A percentile compares a stretch with the other conserved stretches of the same genome.
Evolutionary conservation across 257 asterid species (phyloP).

Genomic region (Solanum etuberosum): DNA sequence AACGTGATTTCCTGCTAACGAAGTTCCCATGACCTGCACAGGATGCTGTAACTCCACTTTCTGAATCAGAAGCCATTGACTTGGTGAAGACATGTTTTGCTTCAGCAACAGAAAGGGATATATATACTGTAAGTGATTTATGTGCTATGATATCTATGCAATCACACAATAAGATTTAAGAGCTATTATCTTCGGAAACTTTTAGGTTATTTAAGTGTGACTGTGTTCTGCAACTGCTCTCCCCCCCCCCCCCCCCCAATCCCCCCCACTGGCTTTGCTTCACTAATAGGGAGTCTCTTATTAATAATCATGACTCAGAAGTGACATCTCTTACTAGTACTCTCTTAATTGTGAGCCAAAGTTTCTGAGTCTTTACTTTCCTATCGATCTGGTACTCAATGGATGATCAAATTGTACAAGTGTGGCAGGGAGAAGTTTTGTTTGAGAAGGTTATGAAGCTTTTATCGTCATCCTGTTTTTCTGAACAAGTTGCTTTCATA

Average conservation of each 20-base stretch:
- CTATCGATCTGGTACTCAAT: not conserved
- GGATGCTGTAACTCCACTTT: constrained; percentile 44
- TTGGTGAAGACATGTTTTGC: constrained; percentile 38
- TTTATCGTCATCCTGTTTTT: not conserved
- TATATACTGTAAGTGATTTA: constrained; percentile 29
- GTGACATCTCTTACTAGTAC: not conserved
- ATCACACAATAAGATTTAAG: not conserved
- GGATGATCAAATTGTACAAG: not conserved
- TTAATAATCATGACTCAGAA: not conserved
- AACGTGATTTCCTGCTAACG: not conserved
- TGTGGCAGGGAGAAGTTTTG: not conserved
- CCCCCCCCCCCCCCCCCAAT: too few relatives aligned
- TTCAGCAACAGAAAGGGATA: constrained; percentile 39
- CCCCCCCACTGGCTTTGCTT: not conserved
- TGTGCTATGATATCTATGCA: not conserved
- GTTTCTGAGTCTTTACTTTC: not conserved
- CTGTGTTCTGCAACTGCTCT: not conserved
- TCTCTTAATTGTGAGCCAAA: not conserved
- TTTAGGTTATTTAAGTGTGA: not conserved
- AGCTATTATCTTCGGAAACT: not conserved
- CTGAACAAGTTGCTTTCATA: not conserved
- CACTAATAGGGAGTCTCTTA: not conserved
- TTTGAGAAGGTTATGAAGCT: not conserved
- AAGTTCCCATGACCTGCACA: not conserved
- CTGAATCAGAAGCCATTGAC: constrained; percentile 37